Evolutionary conservation across 148 eudicot genomes (phyloP).

Genomic region (Rhododendron ovatum): DNA sequence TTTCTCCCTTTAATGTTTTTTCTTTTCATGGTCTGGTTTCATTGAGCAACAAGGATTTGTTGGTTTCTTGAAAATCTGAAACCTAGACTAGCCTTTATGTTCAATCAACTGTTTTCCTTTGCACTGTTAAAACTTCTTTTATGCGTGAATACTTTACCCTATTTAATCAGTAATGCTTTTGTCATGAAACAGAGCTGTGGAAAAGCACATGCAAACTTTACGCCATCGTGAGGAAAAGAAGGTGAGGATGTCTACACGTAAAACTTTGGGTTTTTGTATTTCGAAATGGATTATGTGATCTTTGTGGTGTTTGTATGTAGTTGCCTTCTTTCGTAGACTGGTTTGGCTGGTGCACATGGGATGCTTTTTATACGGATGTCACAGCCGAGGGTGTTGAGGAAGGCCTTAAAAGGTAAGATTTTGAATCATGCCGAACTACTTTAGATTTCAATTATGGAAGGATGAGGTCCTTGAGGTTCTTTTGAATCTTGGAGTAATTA

Average conservation of each 20-base stretch:
- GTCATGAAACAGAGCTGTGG: constrained; percentile 59
- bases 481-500: not conserved
- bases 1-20: not conserved
- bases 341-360: constrained; percentile 99
- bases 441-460: not conserved
- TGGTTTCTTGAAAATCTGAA: constrained; percentile 5
- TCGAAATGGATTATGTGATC: not conserved
- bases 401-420: constrained; percentile 69
- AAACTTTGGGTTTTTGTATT: not conserved
- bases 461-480: not conserved
- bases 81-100: not conserved
- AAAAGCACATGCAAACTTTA: constrained; percentile 86
- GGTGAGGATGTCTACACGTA: constrained; percentile 28
- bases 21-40: not conserved
- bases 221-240: constrained; percentile 84
- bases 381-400: constrained; percentile 94
- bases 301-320: constrained; percentile 30
- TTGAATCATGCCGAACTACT: not conserved
- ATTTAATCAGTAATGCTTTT: not conserved
- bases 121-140: not conserved
- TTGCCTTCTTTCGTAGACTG: constrained; percentile 85
- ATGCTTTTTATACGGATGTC: constrained; percentile 98
- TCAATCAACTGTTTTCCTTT: not conserved
- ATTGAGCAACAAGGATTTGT: not conserved
- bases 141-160: not conserved